Evolutionary conservation across 75 land plant species (phyloP).

Genomic region (Ceratopteris richardii): DNA sequence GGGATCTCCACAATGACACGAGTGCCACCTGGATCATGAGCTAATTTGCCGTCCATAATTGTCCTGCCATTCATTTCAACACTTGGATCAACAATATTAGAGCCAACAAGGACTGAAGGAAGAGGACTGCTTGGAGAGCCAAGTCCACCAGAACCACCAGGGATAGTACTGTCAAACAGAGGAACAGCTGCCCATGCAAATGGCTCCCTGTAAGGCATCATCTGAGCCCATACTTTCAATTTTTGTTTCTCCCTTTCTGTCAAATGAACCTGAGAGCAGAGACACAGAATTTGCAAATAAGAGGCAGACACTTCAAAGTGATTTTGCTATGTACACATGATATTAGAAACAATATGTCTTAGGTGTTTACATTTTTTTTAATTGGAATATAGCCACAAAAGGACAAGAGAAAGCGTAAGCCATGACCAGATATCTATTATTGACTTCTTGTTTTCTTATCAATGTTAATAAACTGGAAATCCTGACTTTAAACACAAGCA

Average conservation of each 20-base stretch:
- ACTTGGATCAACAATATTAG: constrained; percentile 49
- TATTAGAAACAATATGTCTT: too few relatives aligned
- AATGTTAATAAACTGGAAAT: too few relatives aligned
- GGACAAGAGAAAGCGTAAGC: too few relatives aligned
- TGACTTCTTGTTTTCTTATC: too few relatives aligned
- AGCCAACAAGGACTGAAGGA: constrained; percentile 42
- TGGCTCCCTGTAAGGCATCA: constrained; percentile 92
- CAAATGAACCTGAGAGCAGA: constrained; percentile 53
- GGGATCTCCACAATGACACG: constrained; percentile 87
- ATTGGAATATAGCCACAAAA: too few relatives aligned
- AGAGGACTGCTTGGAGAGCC: constrained; percentile 91
- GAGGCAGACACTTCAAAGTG: too few relatives aligned
- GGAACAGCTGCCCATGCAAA: constrained; percentile 97
- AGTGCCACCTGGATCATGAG: constrained; percentile 38
- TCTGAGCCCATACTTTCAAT: constrained; percentile 94
- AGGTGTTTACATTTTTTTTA: too few relatives aligned
- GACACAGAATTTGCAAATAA: background rate
- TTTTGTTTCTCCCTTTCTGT: constrained; percentile 88
- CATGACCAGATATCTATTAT: too few relatives aligned
- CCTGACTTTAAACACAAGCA: too few relatives aligned
- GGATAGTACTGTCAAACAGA: constrained; percentile 63
- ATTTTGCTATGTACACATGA: too few relatives aligned
- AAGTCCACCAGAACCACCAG: constrained; percentile 57
- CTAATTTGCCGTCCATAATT: constrained; percentile 36
- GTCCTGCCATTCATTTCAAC: constrained; percentile 47